phyloP scores from a whole-genome alignment of 2,329 filamentous ascomycete genomes.

The Cadophora malorum region DNA sequence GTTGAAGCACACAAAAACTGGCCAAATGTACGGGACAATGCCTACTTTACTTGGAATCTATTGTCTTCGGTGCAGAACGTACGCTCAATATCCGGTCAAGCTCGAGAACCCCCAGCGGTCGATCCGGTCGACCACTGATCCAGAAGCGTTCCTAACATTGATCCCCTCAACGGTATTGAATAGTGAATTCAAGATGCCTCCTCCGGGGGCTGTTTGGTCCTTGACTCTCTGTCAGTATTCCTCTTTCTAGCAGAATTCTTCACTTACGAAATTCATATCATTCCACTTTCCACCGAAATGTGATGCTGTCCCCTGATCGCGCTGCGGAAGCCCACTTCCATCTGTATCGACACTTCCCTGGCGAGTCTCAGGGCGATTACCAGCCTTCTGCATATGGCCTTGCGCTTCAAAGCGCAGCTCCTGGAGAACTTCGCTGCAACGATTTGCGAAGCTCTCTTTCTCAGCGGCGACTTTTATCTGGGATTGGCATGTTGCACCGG shows the following conservation, averaged over 20 bases:
- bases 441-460: constrained; percentile 43
- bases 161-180: constrained; percentile 23
- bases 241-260: accelerated
- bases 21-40: too few relatives aligned
- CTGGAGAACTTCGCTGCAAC: constrained; percentile 24
- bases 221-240: neutral
- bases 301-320: constrained; percentile 8
- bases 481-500: constrained; percentile 31
- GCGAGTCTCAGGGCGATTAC: neutral
- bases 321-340: constrained; percentile 9
- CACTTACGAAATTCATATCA: constrained; percentile 29
- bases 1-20: too few relatives aligned
- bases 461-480: constrained; percentile 49
- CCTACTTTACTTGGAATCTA: too few relatives aligned
- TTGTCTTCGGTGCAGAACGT: too few relatives aligned
- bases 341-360: constrained; percentile 5
- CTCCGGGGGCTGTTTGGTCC: constrained; percentile 25
- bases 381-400: constrained; percentile 15
- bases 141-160: constrained; percentile 10
- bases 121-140: constrained; percentile 27
- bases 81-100: constrained; percentile 23
- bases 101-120: constrained; percentile 32
- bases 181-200: constrained; percentile 23
- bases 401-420: constrained; percentile 26
- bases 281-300: constrained; percentile 25